Conservation (phyloP, 352 stramenopile species). For the Pelagophyceae sp. region DNA sequence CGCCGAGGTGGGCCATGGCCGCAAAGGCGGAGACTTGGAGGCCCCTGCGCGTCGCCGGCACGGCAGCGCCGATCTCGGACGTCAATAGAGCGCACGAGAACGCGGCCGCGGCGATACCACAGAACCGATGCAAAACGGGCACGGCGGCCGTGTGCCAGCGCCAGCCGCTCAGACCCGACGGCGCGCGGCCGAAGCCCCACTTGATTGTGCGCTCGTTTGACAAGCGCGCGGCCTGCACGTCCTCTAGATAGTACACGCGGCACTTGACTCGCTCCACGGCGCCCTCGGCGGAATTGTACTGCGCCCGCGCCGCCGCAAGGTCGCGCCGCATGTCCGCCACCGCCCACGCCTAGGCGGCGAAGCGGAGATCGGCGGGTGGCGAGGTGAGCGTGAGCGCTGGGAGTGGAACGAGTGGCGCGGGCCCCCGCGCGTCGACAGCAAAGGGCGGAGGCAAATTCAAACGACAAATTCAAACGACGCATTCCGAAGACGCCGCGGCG, state of each 20-base stretch:
- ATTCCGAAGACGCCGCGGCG: too few species aligned
- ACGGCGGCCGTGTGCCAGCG: background rate
- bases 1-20: background rate
- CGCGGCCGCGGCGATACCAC: background rate
- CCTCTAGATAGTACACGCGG: background rate
- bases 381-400: too few species aligned
- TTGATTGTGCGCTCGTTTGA: background rate
- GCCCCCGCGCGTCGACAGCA: too few species aligned
- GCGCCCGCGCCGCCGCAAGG: background rate
- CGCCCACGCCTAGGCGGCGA: too few species aligned
- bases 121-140: too few species aligned
- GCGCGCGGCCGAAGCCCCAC: background rate
- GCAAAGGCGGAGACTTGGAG: background rate
- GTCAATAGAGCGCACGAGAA: background rate
- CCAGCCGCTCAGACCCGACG: background rate
- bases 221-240: background rate
- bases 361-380: too few species aligned
- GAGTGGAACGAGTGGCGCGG: too few species aligned
- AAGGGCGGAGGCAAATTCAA: too few species aligned
- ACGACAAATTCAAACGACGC: too few species aligned
- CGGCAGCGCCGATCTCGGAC: background rate
- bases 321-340: background rate
- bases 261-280: background rate
- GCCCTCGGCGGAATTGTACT: background rate
- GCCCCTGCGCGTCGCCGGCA: background rate